Base-by-base conservation (phyloP, 345 rosid species). In the Ceriops decandra region DNA sequence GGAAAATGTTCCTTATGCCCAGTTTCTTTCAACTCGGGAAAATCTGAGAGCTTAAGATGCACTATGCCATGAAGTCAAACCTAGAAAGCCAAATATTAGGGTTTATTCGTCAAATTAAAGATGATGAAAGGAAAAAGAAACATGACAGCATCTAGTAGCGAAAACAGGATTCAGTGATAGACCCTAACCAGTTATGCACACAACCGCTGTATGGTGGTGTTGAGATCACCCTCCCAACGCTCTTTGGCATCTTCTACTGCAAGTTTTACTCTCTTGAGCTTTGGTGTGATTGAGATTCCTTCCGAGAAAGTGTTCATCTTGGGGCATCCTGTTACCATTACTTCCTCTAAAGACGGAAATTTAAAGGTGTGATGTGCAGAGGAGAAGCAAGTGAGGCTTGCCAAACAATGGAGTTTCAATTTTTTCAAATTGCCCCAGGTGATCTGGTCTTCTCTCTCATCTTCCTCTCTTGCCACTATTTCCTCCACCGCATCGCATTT, bases 401-500 rank as follows among this genome's bases (percentile, higher is more conserved):
- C 64, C 49, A 42, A 42, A 13, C 5, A 0, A 11, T 0, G 1
- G 17, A 42, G 49, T 42, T 13, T 0, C 49, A 42, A 42, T 13
- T 4, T 2, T 13, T 42, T 13, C 49, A 42, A 13, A 42, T 11
- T 13, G 49, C 1, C 17, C 49, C 49, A 42, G 5, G 17, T 42
- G 15, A 42, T 42, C 32, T 5, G 35, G 6, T 42, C 61, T 28
- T 63, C 20, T 33, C 17, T 15, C 11, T 72, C 72, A 5, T 75
- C 72, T 26, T 1, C 67, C 5, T 21, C 51, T 6, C 13, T 15
- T n/a, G 38, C 61, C 58, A 75, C 56, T 6, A 77, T 53, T 49
- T 77, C 68, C 20, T 27, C 31, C 1, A 81, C 22, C 62, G 21
- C n/a, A 19, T 72, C 5, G 51, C 82, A 81, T 1, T 65, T 56